Base-by-base conservation (phyloP, 306 rosid species). In the Vigna unguiculata region DNA sequence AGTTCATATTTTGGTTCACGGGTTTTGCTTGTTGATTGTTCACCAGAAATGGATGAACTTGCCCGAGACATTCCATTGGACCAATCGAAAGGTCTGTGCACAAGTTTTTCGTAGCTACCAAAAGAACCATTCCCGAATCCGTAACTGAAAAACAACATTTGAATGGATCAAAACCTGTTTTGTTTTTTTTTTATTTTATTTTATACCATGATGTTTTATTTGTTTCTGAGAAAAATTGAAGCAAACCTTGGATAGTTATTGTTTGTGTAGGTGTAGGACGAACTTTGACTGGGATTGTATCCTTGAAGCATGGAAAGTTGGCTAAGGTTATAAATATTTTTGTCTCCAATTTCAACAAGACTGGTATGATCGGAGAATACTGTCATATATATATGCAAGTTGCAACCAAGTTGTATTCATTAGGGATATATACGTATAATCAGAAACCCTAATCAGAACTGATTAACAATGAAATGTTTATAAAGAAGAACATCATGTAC, bases 301-400 rank as follows among this genome's bases (percentile, higher is more conserved):
- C 90, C 91, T 87, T 88, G 97, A 71, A 92, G 88, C 88, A 92
- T 85, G 14, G 96, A 88, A 82, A 92, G 88, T 78, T 87, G 96
- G 83, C 90, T 90, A 72, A 92, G 80, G 69, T 81, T 90, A 40
- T 85, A 92, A 32, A 92, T 78, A 80, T 88, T 90, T 72, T 79
- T 87, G 73, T 90, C 93, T 60, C 83, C 90, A 77, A 54, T 85
- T 74, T 88, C 89, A 79, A 81, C 79, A 65, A 90, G 84, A 73
- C 76, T 82, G 55, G 87, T 81, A 69, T 85, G 93, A 60, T 81
- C 84, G 2, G 51, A 83, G 52, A 88, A 11, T 3, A 74, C 89
- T 81, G 86, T 81, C 51, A 80, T 58, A 76, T 30, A 46, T 28
- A 43, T 40, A n/a, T n/a, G n/a, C n/a, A n/a, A n/a, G n/a, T n/a